Evolutionary conservation across 2,329 filamentous ascomycete genomes (phyloP), one percentile per base, ranked within the genome.

Genomic region (Alternaria sp.): DNA sequence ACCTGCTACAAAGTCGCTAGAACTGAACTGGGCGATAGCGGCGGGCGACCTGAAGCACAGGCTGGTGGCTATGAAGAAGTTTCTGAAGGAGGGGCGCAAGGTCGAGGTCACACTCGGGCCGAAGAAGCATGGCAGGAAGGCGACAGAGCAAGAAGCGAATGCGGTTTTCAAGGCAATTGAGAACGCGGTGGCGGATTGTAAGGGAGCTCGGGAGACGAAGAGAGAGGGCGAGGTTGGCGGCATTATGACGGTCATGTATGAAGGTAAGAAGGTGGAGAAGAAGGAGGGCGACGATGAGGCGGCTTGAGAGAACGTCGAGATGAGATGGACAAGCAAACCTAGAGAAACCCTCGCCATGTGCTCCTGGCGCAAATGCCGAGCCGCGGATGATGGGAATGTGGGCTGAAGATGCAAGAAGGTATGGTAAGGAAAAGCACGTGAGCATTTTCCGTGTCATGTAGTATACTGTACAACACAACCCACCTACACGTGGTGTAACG

Each of bases 1-100:
- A 5, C 67, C 67, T 12, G 44, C 83, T 68, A 76, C 80, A 15
- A 97, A 97, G 82, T 90, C 90, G 75, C 79, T 97, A n/a, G 94
- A 97, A 81, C 72, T 98, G 71, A 95, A 93, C 79, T 98, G 94
- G 94, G 89, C 90, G 32, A 96, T 97, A 73, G 89, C 89, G 64
- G 75, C 80, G 12, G 87, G 95, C 75, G 94, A 97, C 82, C 79
- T 97, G 56, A 81, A 81, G n/a, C 90, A 92, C 77, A 57, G 77
- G 23, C 32, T 80, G 15, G 65, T 66, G 11, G 77, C 72, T 28
- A 45, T 96, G 78, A 86, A 86, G 73, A 84, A 82, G 57, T 97
- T 97, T 76, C 76, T 97, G 75, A 82, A 78, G 9, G 92, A 93
- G 78, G 93, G 93, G 1, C 86, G 87, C 76, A 89, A 86, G 75